A percentile compares a stretch with the other conserved stretches of the same genome.
phyloP scores from a whole-genome alignment of 345 rosid species.

The Eutrema yunnanense region DNA sequence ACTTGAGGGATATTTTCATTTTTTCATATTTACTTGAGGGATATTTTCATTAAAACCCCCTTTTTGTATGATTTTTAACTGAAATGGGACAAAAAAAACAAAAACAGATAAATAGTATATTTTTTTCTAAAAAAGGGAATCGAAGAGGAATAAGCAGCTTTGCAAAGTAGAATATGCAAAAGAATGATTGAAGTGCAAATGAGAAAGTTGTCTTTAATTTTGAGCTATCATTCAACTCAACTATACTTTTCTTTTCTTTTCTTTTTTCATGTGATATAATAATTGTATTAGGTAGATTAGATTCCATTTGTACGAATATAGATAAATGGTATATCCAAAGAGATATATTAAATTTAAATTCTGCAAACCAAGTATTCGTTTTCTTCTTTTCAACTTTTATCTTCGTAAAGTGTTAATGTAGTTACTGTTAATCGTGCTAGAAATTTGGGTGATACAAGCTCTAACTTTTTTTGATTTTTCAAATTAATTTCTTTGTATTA shows the following conservation, averaged over 20 bases:
- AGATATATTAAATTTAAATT: not conserved
- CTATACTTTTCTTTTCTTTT: conserved; percentile 9
- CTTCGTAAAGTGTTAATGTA: not conserved
- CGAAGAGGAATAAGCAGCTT: conserved; percentile 19
- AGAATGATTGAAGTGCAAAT: conserved; percentile 38
- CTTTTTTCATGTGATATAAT: not conserved
- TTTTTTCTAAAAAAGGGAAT: not conserved
- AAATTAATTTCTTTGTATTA: not conserved
- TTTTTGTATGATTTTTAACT: not conserved
- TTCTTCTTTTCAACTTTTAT: not conserved
- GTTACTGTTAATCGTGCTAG: not conserved
- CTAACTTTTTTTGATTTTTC: not conserved
- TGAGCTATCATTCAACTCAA: conserved; percentile 24
- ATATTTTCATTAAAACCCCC: no score
- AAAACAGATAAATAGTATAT: not conserved
- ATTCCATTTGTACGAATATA: conserved; percentile 8
- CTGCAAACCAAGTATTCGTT: not conserved
- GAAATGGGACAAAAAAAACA: not conserved
- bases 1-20: no score
- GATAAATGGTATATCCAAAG: not conserved
- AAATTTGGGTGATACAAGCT: not conserved
- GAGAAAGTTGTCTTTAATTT: conserved; percentile 18
- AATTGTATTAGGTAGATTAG: conserved; percentile 10
- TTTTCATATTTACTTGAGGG: no score
- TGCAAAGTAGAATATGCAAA: conserved; percentile 26